Evolutionary conservation across 441 rosid genomes (phyloP), one percentile per base, ranked within the genome.

Genomic region (Pelargonium fulgidum): DNA sequence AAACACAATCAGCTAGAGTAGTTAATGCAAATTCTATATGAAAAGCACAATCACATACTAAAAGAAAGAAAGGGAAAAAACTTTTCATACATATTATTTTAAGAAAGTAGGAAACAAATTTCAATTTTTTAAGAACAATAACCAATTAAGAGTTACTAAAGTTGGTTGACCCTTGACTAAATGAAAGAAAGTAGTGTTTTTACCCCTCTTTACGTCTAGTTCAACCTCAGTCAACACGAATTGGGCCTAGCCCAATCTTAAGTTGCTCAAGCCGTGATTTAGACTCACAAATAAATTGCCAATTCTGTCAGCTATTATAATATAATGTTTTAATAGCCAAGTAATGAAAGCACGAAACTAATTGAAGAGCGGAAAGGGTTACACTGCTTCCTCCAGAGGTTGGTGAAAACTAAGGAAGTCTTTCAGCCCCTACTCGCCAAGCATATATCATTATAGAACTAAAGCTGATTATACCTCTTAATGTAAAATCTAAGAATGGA

Each of bases 1-100:
- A 3, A 69, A 36, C 65, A 20, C 14, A 76, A 64, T 26, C 45
- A 69, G 24, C 45, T 62, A 14, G n/a, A 58, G 63, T 26, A 11
- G 52, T 44, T 17, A 22, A 68, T 19, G 20, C 62, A 56, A 16
- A 56, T 17, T 17, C 6, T 36, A 36, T 36, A 36, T 36, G 41
- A 36, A 36, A 22, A 56, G 26, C 24, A 17, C 19, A 58, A 58
- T 58, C 20, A 12, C 2, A 58, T 58, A 19, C 63, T 0, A 56
- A 22, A 20, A 58, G 63, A 26, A 58, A 58, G 63, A 36, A 36
- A 58, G 63, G n/a, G 63, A 11, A 13, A 58, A 8, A 19, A 10
- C 22, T 58, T 19, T 29, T 58, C 11, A 20, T 58, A 19, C 41
- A 36, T 58, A 58, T 20, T 20, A 20, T 9, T 58, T 19, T 8